Percentiles rank a stretch among this genome's conserved stretches.
Conservation (phyloP, 1,139 yeast genomes). For the Candida pseudoviswanathii region DNA sequence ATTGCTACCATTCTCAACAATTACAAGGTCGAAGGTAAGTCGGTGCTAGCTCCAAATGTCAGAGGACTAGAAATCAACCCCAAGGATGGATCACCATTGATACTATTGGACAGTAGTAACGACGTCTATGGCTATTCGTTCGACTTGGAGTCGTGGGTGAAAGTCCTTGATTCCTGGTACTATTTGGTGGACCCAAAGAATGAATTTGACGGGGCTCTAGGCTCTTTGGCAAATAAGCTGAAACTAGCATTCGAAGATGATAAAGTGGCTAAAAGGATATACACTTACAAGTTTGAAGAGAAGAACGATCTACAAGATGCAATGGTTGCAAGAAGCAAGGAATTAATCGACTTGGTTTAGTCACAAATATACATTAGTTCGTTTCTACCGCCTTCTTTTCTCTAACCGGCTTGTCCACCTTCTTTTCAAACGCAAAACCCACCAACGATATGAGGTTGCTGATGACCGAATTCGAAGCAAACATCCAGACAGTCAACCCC, state of each 20-base stretch:
- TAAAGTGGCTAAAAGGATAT: conserved; percentile 20
- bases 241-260: conserved; percentile 19
- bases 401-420: conserved; percentile 25
- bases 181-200: conserved; percentile 18
- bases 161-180: conserved; percentile 52
- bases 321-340: conserved; percentile 25
- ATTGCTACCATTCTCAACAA: conserved; percentile 53
- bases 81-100: conserved; percentile 44
- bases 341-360: conserved; percentile 8
- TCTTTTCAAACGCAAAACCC: conserved; percentile 29
- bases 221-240: conserved; percentile 9
- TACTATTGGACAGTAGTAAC: conserved; percentile 32
- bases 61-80: conserved; percentile 34
- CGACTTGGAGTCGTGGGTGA: conserved; percentile 49
- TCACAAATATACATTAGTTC: background rate
- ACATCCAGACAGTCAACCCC: conserved; percentile 56
- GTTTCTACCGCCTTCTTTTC: conserved; percentile 14
- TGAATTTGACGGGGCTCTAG: background rate
- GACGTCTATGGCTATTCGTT: conserved; percentile 45
- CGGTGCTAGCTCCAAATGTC: conserved; percentile 28
- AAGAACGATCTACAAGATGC: conserved; percentile 21
- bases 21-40: conserved; percentile 13
- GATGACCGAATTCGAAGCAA: conserved; percentile 36
- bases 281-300: conserved; percentile 26
- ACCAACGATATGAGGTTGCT: conserved; percentile 28